Conservation (phyloP, 768 basidiomycete genomes). For the Paxillus rubicundulus region DNA sequence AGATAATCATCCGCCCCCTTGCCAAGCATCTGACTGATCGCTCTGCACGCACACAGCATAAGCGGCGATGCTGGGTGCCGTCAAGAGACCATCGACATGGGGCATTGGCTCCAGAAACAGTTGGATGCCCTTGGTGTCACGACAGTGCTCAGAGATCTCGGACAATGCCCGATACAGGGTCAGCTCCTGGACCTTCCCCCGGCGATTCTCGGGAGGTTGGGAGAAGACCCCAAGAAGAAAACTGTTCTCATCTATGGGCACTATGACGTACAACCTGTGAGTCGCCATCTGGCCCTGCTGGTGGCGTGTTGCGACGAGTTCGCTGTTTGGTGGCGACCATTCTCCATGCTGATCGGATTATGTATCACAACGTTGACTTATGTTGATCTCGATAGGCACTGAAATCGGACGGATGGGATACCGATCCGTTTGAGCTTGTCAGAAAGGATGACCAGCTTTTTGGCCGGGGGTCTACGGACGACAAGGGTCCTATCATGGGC, state of each 20-base stretch:
- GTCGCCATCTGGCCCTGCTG: conserved; percentile 11
- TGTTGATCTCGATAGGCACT: conserved; percentile 31
- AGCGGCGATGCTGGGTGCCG: conserved; percentile 71
- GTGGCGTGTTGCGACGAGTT: not conserved
- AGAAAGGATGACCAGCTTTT: conserved; percentile 58
- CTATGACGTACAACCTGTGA: conserved; percentile 91
- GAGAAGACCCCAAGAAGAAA: conserved; percentile 86
- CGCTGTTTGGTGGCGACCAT: not conserved
- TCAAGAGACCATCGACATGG: conserved; percentile 82
- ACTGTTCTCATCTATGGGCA: conserved; percentile 93
- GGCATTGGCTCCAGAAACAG: conserved; percentile 71
- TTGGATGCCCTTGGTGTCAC: conserved; percentile 77
- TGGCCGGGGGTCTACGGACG: conserved; percentile 86
- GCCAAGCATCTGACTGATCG: not conserved
- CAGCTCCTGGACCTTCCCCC: conserved; percentile 75
- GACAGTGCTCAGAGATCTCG: conserved; percentile 73
- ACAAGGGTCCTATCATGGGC: conserved; percentile 86
- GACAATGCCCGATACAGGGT: conserved; percentile 70
- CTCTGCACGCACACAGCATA: conserved; percentile 41
- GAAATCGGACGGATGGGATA: conserved; percentile 79
- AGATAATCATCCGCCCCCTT: not conserved
- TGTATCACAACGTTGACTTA: not conserved
- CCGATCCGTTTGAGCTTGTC: conserved; percentile 78
- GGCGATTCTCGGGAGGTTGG: conserved; percentile 77
- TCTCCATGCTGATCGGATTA: too few species aligned